Percentiles rank a stretch among this genome's conserved stretches.
These are phyloP conservation scores for Trichoderma gamsii DNA, from an alignment of 495 filamentous ascomycete genomes.

Conservation along the genomic window DNA sequence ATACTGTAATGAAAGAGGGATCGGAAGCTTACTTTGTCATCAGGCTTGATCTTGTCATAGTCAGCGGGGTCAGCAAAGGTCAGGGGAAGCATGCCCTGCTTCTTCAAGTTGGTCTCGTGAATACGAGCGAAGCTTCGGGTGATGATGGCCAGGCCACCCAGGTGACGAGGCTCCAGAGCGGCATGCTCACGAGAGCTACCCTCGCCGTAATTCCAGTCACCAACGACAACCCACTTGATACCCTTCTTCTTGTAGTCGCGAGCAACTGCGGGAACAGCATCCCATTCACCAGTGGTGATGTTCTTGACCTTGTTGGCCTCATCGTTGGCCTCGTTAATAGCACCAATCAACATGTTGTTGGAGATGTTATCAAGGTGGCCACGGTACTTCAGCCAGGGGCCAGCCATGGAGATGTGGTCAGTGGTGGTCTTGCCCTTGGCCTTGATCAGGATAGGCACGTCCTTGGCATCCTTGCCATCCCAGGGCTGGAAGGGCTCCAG, in stretches of 20 bases:
- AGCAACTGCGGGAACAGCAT: constrained; percentile 86
- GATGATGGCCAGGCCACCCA: constrained; percentile 96
- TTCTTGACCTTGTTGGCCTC: constrained; percentile 99
- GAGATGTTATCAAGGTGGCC: constrained; percentile 99
- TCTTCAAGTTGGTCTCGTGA: constrained; percentile 99
- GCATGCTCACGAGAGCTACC: constrained; percentile 96
- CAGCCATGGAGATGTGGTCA: constrained; percentile 99
- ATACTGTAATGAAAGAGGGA: neutral
- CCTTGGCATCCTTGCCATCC: constrained; percentile 88
- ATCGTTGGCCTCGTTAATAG: constrained; percentile 88
- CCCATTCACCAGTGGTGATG: constrained; percentile 71
- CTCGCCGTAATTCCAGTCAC: constrained; percentile 99
- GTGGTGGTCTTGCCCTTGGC: constrained; percentile 97
- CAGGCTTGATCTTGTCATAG: constrained; percentile 93
- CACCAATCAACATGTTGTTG: constrained; percentile 99
- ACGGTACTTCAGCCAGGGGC: constrained; percentile 99
- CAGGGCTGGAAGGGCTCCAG: constrained; percentile 79
- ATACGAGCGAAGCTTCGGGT: constrained; percentile 96
- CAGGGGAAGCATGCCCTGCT: constrained; percentile 99
- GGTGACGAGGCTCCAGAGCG: constrained; percentile 93
- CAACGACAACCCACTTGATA: constrained; percentile 94
- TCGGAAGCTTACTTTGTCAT: constrained; percentile 57
- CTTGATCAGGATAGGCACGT: constrained; percentile 96
- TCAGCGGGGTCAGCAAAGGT: constrained; percentile 92
- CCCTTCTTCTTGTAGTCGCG: constrained; percentile 98